Evolutionary conservation across 2,329 filamentous ascomycete species (phyloP).

Genomic region (Diaporthe sp.): DNA sequence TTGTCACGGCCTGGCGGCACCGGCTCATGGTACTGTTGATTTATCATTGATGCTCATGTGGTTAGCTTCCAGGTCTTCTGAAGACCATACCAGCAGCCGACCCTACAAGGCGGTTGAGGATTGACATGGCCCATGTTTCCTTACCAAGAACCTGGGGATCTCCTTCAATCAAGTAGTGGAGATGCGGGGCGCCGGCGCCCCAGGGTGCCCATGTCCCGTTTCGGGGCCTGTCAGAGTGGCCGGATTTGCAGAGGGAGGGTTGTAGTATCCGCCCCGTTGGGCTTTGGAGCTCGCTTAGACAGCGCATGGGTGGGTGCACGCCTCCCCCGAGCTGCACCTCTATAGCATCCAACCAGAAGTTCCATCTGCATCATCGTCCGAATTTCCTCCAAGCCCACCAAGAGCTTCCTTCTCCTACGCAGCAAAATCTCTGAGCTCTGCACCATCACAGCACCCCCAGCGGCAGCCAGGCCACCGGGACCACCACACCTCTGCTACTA

Average conservation of each 20-base stretch:
- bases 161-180: conserved; percentile 3
- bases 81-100: not conserved
- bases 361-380: conserved; percentile 28
- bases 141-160: not conserved
- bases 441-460: not conserved
- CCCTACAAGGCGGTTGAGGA: not conserved
- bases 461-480: not conserved
- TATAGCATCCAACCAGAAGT: conserved; percentile 12
- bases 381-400: not conserved
- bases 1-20: not conserved
- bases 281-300: conserved; percentile 17
- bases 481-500: conserved; percentile 38
- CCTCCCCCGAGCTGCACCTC: conserved; percentile 8
- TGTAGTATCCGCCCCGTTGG: conserved; percentile 12
- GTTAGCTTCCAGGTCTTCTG: not conserved
- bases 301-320: not conserved
- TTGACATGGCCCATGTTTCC: not conserved
- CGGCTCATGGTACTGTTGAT: not conserved
- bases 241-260: conserved; percentile 16
- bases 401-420: not conserved
- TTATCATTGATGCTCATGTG: not conserved
- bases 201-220: conserved; percentile 20
- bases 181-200: conserved; percentile 21
- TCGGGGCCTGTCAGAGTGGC: conserved; percentile 8
- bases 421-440: not conserved